Evolutionary conservation across 2,329 filamentous ascomycete species (phyloP), one percentile per base, ranked within the genome.

Genomic region (Lasiodiplodia gonubiensis): DNA sequence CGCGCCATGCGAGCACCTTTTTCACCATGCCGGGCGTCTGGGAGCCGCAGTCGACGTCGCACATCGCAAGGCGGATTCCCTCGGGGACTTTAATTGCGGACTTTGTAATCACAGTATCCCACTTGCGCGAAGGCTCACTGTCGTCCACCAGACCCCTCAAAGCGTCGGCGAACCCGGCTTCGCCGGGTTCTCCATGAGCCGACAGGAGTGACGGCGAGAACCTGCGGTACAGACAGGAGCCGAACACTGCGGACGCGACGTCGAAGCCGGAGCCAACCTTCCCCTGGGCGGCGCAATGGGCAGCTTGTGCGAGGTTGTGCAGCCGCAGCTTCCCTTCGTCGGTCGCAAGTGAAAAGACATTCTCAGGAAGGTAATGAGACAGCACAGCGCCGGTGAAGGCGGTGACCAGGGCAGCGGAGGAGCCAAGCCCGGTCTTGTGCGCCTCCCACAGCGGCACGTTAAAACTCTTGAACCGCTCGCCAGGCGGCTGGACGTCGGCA

Each of bases 261-360:
- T 99, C 95, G 77, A 99, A 99, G 23, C 95, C 95, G 0, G 92
- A 95, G 60, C 95, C 95, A 21, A 99, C 90, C 80, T 99, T 99
- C 27, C 95, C 95, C 81, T 99, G 95, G 0, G 95, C 95, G 1
- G 94, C 93, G 76, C 94, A 97, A 81, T 99, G 95, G 4, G 93
- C 90, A 1, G 92, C 92, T 82, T 99, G 95, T 0, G 94, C 91
- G 61, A 99, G 89, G 80, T 98, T 98, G 82, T 99, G 95, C 65
- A 97, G 85, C 60, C 86, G 86, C 33, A 83, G 82, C 71, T 85
- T 85, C 61, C 89, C 87, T 0, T 80, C 71, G 0, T 84, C 80
- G 55, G 85, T 83, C 57, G 79, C 53, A 64, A 93, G 75, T 79
- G 89, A 83, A 76, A 92, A 91, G 14, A 71, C 66, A 2, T 73